Conservation (phyloP, 2,329 filamentous ascomycete species). For the Colletotrichum magnum region DNA sequence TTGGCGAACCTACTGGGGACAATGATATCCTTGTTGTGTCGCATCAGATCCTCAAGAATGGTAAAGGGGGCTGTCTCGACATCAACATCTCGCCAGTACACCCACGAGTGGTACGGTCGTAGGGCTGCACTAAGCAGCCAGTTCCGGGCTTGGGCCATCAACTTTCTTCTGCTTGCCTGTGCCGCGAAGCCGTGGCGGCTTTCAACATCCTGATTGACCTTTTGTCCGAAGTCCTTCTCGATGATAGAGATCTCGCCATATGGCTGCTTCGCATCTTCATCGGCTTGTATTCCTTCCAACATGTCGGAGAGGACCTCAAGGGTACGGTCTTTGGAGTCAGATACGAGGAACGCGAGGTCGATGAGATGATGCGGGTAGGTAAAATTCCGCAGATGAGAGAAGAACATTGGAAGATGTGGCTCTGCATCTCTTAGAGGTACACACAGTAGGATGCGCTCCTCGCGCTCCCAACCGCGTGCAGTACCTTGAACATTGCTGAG, state of each 20-base stretch:
- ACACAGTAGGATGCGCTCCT: slow-evolving; percentile 94
- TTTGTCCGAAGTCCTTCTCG: slow-evolving; percentile 98
- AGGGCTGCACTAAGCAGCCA: slow-evolving; percentile 96
- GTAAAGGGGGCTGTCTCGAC: slow-evolving; percentile 98
- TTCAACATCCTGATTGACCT: slow-evolving; percentile 97
- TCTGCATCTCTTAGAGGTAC: slow-evolving; percentile 95
- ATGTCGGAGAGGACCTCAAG: slow-evolving; percentile 81
- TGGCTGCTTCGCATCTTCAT: slow-evolving; percentile 82
- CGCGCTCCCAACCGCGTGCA: slow-evolving; percentile 93
- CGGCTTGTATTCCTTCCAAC: slow-evolving; percentile 83
- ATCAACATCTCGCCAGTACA: slow-evolving; percentile 99
- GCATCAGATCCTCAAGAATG: slow-evolving; percentile 97
- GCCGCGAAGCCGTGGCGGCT: slow-evolving; percentile 97
- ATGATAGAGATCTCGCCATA: slow-evolving; percentile 98
- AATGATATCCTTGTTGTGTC: slow-evolving; percentile 98
- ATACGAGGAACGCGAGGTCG: slow-evolving; percentile 95
- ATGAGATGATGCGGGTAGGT: slow-evolving; percentile 98
- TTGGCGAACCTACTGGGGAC: slow-evolving; percentile 86
- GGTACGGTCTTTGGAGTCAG: slow-evolving; percentile 95
- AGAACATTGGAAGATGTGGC: slow-evolving; percentile 96
- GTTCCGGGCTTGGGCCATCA: slow-evolving; percentile 98
- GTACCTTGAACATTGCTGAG: slow-evolving; percentile 92
- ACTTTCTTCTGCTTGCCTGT: slow-evolving; percentile 91
- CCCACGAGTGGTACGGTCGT: slow-evolving; percentile 96
- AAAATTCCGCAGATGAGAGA: slow-evolving; percentile 95